Base-by-base conservation (phyloP, 495 filamentous ascomycete species). In the Penicillium dipodomyicola region DNA sequence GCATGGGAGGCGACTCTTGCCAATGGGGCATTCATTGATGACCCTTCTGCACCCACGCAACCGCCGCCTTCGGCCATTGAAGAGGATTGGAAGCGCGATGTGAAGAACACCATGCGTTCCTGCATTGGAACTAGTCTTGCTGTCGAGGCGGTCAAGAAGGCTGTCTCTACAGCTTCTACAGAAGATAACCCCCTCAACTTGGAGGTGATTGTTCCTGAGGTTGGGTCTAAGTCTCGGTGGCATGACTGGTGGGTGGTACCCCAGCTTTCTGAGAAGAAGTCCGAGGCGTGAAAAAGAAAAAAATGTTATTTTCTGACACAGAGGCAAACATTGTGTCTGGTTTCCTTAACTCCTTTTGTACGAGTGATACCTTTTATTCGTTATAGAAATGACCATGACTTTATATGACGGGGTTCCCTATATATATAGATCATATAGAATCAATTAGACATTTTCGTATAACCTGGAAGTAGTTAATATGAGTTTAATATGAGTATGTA, bases 241-340 rank as follows among this genome's bases (percentile, higher is more conserved):
- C 84, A 89, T 74, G 84, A 85, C 60, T 90, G 86, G 84, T 94
- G 90, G 90, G 76, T 84, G 57, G 86, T 92, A 54, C 88, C 88
- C 5, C 86, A 84, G 67, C 60, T 92, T 41, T 64, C 57, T 4
- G 64, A 64, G 51, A 65, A 59, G 25, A 62, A 65, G 46, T 5
- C 55, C 2, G 32, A 42, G 45, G 27, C 48, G 15, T 61, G 29
- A 57, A 40, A 19, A 5, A 57, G 30, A 19, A 5, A 48, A 5
- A 5, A 15, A 32, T 30, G 8, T 23, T 5, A n/a, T 12, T 8
- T 19, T 47, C 3, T 19, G 25, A 22, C 23, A 20, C 5, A 33
- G n/a, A 39, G 35, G 35, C n/a, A n/a, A 17, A 9, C 7, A n/a
- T 17, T 17, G 8, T 48, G n/a, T 32, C 17, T 11, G 9, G 17